A percentile compares a stretch with the other conserved stretches of the same genome.
These are phyloP conservation scores for Podospora appendiculata DNA, from an alignment of 495 filamentous ascomycete genomes.

Conservation along the genomic window DNA sequence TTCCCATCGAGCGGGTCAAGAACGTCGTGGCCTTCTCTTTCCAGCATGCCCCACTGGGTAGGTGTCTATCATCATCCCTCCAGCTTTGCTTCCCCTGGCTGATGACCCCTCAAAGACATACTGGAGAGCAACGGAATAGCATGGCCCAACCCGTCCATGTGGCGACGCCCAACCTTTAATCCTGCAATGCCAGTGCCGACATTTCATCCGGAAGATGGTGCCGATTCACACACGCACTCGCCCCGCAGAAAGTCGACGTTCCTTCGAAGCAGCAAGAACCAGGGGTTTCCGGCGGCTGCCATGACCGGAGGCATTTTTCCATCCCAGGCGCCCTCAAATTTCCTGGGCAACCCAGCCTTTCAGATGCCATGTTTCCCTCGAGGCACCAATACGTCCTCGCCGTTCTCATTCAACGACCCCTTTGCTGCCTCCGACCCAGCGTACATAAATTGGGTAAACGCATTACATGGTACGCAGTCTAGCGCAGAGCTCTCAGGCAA, in stretches of 20 bases:
- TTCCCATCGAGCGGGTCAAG: conserved; percentile 61
- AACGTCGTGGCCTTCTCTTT: conserved; percentile 76
- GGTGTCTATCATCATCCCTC: conserved; percentile 7
- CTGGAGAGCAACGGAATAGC: conserved; percentile 73
- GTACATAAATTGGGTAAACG: conserved; percentile 29
- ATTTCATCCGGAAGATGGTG: conserved; percentile 30
- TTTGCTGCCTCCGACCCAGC: conserved; percentile 23
- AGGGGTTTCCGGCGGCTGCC: background rate
- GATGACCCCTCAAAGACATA: conserved; percentile 39
- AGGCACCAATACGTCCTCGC: conserved; percentile 9
- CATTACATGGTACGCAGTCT: conserved; percentile 16
- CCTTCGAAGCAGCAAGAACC: conserved; percentile 9
- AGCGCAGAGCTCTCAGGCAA: conserved; percentile 10
- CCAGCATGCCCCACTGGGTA: conserved; percentile 77
- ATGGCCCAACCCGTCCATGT: conserved; percentile 75
- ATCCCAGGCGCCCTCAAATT: conserved; percentile 8
- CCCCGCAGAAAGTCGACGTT: conserved; percentile 18
- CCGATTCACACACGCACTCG: conserved; percentile 36
- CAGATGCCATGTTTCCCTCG: conserved; percentile 16
- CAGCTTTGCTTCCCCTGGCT: conserved; percentile 1
- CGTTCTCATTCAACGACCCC: conserved; percentile 20
- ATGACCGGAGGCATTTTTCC: conserved; percentile 5
- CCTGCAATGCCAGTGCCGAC: conserved; percentile 30
- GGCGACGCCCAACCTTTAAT: conserved; percentile 41
- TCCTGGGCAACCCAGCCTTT: conserved; percentile 10